These are phyloP conservation scores for Kodamaea kaohsiungensis DNA, from an alignment of 805 yeast genomes.

Conservation along the genomic window DNA sequence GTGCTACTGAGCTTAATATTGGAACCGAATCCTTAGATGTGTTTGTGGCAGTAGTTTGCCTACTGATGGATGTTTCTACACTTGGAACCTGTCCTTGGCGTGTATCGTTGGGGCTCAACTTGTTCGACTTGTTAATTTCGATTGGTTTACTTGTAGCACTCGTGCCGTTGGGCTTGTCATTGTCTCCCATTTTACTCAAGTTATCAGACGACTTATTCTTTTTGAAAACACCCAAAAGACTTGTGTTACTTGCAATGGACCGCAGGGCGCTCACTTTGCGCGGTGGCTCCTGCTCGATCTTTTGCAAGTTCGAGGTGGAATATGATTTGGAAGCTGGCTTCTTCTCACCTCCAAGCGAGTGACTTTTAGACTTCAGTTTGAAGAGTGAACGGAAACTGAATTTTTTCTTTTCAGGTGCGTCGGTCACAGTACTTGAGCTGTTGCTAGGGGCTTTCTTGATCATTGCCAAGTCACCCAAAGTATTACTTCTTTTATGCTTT, in stretches of 20 bases:
- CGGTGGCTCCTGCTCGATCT: not conserved
- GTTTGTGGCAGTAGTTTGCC: slow-evolving; percentile 1
- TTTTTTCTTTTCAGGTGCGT: slow-evolving; percentile 25
- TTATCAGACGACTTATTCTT: slow-evolving; percentile 16
- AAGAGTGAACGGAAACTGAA: slow-evolving; percentile 42
- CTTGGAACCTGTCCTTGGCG: not conserved
- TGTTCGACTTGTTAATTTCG: not conserved
- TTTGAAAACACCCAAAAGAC: slow-evolving; percentile 22
- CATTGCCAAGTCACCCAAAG: slow-evolving; percentile 11
- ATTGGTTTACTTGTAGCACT: not conserved
- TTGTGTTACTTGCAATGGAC: slow-evolving; percentile 3
- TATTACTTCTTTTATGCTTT: slow-evolving; percentile 12
- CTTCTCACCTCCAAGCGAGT: slow-evolving; percentile 18
- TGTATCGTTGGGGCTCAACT: not conserved
- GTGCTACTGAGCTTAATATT: not conserved
- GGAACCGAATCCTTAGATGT: not conserved
- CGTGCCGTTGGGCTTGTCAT: not conserved
- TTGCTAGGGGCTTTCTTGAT: slow-evolving; percentile 4
- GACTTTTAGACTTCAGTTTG: slow-evolving; percentile 36
- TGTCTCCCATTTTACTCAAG: not conserved
- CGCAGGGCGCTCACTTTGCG: slow-evolving; percentile 1
- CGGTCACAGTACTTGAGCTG: not conserved
- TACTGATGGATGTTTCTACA: not conserved
- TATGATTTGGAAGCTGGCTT: slow-evolving; percentile 24
- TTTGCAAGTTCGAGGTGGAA: slow-evolving; percentile 30